Evolutionary conservation across 805 yeast species (phyloP).

Genomic region (Jamesozyma rosinii): DNA sequence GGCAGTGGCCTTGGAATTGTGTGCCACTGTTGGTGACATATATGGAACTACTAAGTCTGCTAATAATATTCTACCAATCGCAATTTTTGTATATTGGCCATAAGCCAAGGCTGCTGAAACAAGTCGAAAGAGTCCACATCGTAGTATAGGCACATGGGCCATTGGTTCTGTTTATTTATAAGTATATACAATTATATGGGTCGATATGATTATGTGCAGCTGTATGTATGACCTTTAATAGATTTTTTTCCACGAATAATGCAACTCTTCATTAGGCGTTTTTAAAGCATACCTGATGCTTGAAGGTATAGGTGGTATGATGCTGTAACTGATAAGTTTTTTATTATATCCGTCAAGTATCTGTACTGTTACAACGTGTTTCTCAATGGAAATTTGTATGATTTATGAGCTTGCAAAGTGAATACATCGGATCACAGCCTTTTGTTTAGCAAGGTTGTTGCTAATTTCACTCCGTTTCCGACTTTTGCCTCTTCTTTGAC

Average conservation of each 20-base stretch:
- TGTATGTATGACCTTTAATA: neutral
- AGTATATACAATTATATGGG: neutral
- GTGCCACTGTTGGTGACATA: conserved; percentile 13
- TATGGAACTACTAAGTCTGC: conserved; percentile 11
- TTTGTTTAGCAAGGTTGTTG: conserved; percentile 54
- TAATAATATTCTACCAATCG: conserved; percentile 21
- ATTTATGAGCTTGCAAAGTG: too few relatives aligned
- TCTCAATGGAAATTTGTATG: too few relatives aligned
- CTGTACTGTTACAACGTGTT: too few relatives aligned
- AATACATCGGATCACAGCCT: too few relatives aligned
- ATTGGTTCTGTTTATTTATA: too few relatives aligned
- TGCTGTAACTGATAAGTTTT: too few relatives aligned
- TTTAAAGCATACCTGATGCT: too few relatives aligned
- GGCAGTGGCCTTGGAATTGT: conserved; percentile 18
- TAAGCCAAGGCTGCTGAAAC: conserved; percentile 16
- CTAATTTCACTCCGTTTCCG: conserved; percentile 53
- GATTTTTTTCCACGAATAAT: too few relatives aligned
- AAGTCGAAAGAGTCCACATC: conserved; percentile 2
- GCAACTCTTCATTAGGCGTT: too few relatives aligned
- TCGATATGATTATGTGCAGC: neutral
- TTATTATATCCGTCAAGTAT: too few relatives aligned
- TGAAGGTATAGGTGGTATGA: too few relatives aligned
- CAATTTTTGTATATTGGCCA: conserved; percentile 17
- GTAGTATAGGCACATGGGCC: too few relatives aligned
- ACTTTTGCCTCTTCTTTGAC: conserved; percentile 42